Evolutionary conservation across 2,329 filamentous ascomycete species (phyloP), one percentile per base, ranked within the genome.

Genomic region (Peltaster fructicola): DNA sequence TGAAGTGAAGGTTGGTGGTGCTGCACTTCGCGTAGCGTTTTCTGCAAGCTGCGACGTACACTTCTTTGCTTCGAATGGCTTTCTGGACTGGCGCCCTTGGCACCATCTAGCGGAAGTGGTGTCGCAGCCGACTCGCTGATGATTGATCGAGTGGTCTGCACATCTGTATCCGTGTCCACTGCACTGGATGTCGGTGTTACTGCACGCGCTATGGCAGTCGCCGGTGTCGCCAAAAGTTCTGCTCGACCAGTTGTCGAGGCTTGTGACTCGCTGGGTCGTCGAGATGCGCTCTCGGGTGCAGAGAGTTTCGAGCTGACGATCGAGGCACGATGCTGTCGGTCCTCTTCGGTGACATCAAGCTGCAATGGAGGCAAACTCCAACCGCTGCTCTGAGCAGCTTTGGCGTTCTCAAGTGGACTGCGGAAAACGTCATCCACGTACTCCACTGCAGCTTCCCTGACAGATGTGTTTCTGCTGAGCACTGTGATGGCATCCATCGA

Each of bases 1-100:
- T 79, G 73, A 30, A 27, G 19, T 37, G 35, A 15, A 30, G 37
- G 17, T 17, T 22, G 14, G 24, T 27, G 18, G 17, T 32, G 33
- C 59, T 76, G 54, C 8, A 75, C 66, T 40, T 95, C 85, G 35
- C 88, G 70, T 30, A 95, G 64, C 8, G 84, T 92, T 29, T 82
- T 77, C 40, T 93, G 85, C 8, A 95, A 57, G 47, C 82, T 92
- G 33, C 82, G 73, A 13, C 85, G 73, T 24, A 84, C 72, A 45
- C 74, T 81, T 29, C 40, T 45, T 29, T 38, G 39, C 12, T 20
- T 28, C 14, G 14, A 12, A 23, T 41, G 40, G 28, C 32, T 41
- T 25, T 37, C 44, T 24, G 27, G 40, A 14, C 37, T 40, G 7
- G 35, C 24, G 6, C 20, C 17, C 22, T 23, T 11, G 17, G 21